A percentile compares a stretch with the other conserved stretches of the same genome.
Conservation (phyloP, 2,329 filamentous ascomycete genomes). For the Colletotrichum sp. region DNA sequence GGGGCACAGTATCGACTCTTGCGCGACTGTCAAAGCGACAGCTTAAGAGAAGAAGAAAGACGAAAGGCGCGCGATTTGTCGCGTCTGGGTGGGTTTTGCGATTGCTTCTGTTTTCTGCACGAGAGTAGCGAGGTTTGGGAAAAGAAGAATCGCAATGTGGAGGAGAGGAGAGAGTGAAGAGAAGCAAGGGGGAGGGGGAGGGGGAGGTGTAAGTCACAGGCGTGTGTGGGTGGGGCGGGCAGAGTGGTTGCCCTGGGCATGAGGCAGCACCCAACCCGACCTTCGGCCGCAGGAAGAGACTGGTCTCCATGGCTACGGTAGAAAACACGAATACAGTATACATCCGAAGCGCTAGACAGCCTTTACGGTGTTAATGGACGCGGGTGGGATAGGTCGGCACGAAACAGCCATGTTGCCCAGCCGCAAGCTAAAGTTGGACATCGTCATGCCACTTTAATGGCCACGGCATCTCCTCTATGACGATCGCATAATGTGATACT, state of each 20-base stretch:
- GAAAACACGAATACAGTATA: background rate
- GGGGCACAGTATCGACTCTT: fast-evolving
- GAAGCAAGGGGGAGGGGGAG: background rate
- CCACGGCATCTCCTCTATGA: too few species aligned
- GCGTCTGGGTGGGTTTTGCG: fast-evolving
- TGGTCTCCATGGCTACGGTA: background rate
- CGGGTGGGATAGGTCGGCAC: too few species aligned
- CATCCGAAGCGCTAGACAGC: background rate
- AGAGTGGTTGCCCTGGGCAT: background rate
- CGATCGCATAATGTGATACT: too few species aligned
- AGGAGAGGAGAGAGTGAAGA: background rate
- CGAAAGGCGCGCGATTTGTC: background rate
- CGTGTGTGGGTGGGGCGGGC: background rate
- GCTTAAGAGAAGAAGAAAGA: background rate
- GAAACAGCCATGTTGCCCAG: too few species aligned
- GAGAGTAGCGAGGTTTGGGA: background rate
- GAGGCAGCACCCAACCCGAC: background rate
- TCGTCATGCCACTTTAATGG: too few species aligned
- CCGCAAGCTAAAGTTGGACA: too few species aligned
- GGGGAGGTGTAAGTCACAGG: background rate
- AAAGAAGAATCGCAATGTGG: background rate
- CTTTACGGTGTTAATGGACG: background rate
- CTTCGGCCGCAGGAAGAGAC: background rate
- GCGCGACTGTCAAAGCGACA: background rate
- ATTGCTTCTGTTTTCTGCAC: background rate